Evolutionary conservation across 2,329 filamentous ascomycete species (phyloP).

Genomic region (Ophiostoma triangulosporum): DNA sequence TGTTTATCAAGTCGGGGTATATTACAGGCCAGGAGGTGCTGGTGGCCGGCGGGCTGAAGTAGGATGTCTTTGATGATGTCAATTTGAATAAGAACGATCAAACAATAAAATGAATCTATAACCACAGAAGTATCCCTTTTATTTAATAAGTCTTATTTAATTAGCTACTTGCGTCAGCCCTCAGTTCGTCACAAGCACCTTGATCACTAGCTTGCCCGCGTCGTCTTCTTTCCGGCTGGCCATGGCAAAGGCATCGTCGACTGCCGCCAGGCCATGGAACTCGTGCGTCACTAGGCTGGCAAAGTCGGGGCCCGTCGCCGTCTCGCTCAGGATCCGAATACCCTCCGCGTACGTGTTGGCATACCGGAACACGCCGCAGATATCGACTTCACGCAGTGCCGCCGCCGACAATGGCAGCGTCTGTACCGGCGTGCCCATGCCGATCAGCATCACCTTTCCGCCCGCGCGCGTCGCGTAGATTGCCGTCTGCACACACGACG

Average conservation of each 20-base stretch:
- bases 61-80: not conserved
- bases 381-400: conserved; percentile 54
- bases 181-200: conserved; percentile 43
- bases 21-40: conserved; percentile 6
- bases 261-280: conserved; percentile 47
- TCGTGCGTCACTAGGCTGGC: conserved; percentile 58
- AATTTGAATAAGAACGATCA: not conserved
- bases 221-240: conserved; percentile 58
- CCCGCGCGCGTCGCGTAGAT: conserved; percentile 58
- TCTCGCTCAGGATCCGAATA: conserved; percentile 30
- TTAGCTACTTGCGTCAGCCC: too few relatives aligned
- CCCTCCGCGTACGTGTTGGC: conserved; percentile 57
- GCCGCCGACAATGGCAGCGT: conserved; percentile 56
- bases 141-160: not conserved
- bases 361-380: conserved; percentile 59
- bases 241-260: conserved; percentile 58
- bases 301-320: conserved; percentile 47
- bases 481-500: conserved; percentile 53
- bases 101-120: not conserved
- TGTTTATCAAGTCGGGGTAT: conserved; percentile 7
- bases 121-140: not conserved
- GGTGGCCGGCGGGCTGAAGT: conserved; percentile 4
- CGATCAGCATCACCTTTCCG: conserved; percentile 56
- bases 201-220: conserved; percentile 56
- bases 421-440: conserved; percentile 59